A percentile compares a stretch with the other conserved stretches of the same genome.
phyloP scores from a whole-genome alignment of 805 yeast genomes.

The Kazachstania taianensis region DNA sequence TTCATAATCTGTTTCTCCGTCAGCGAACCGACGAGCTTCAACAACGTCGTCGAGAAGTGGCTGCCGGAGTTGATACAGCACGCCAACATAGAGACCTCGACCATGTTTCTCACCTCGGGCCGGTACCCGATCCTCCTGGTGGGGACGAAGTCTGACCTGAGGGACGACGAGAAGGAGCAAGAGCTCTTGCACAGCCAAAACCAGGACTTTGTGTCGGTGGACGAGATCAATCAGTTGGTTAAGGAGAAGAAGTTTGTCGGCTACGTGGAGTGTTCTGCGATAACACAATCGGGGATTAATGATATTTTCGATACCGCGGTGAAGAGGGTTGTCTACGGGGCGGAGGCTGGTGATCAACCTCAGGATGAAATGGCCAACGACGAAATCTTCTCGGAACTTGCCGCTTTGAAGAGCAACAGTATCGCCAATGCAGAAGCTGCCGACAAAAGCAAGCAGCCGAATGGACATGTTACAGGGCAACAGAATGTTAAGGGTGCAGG shows the following conservation, averaged over 20 bases:
- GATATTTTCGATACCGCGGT: slow-evolving; percentile 80
- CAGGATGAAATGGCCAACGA: neutral
- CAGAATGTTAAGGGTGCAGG: neutral
- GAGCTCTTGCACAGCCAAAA: slow-evolving; percentile 47
- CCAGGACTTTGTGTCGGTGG: slow-evolving; percentile 47
- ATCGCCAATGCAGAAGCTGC: neutral
- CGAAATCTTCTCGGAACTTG: too few relatives aligned
- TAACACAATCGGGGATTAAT: slow-evolving; percentile 77
- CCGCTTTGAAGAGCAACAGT: neutral
- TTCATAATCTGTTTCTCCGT: slow-evolving; percentile 81
- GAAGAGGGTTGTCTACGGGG: slow-evolving; percentile 42
- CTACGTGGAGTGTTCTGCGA: slow-evolving; percentile 84
- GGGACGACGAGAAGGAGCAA: slow-evolving; percentile 68
- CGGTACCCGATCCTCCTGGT: slow-evolving; percentile 50
- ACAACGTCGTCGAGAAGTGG: slow-evolving; percentile 74
- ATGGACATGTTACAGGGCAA: neutral
- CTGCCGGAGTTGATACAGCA: slow-evolving; percentile 81
- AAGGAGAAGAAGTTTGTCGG: slow-evolving; percentile 61
- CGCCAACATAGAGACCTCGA: slow-evolving; percentile 44
- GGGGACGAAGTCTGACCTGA: slow-evolving; percentile 82
- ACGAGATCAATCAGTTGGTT: slow-evolving; percentile 60
- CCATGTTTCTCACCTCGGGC: slow-evolving; percentile 11
- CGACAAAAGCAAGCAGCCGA: slow-evolving; percentile 1
- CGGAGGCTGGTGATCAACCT: too few relatives aligned
- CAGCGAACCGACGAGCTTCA: slow-evolving; percentile 69